Conservation (phyloP, 441 rosid species). For the Adansonia madagascariensis region DNA sequence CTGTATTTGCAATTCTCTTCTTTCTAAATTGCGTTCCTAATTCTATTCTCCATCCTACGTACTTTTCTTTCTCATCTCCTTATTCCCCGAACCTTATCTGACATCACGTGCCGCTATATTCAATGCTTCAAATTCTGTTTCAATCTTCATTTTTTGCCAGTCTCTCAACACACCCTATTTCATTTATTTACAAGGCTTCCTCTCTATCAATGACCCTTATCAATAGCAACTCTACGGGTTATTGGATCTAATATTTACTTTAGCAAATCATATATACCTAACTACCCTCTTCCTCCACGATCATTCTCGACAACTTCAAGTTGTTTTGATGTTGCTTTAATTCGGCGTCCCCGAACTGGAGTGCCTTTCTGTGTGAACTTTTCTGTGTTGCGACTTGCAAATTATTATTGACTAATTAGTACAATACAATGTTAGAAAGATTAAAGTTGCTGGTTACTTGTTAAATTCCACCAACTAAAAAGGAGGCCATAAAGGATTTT, state of each 20-base stretch:
- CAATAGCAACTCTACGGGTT: slow-evolving; percentile 14
- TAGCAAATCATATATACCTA: not conserved
- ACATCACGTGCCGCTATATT: too few species aligned
- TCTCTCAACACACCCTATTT: too few species aligned
- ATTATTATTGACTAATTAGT: not conserved
- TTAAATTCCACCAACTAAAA: not conserved
- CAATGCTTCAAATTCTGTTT: too few species aligned
- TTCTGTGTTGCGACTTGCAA: not conserved
- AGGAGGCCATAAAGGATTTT: slow-evolving; percentile 6
- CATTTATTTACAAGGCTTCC: too few species aligned
- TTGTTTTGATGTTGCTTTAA: not conserved
- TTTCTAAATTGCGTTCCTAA: too few species aligned
- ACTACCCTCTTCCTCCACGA: not conserved
- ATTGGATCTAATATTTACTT: slow-evolving; percentile 2
- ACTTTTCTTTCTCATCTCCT: too few species aligned
- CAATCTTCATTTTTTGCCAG: too few species aligned
- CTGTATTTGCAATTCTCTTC: too few species aligned
- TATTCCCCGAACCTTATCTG: too few species aligned
- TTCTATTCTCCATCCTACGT: too few species aligned
- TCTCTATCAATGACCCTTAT: too few species aligned
- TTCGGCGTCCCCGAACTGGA: not conserved
- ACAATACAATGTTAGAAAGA: not conserved
- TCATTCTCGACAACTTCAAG: not conserved
- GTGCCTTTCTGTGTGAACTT: too few species aligned
- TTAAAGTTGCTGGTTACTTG: not conserved